Conservation (phyloP, 2,329 filamentous ascomycete species). For the Venturia pyrina region DNA sequence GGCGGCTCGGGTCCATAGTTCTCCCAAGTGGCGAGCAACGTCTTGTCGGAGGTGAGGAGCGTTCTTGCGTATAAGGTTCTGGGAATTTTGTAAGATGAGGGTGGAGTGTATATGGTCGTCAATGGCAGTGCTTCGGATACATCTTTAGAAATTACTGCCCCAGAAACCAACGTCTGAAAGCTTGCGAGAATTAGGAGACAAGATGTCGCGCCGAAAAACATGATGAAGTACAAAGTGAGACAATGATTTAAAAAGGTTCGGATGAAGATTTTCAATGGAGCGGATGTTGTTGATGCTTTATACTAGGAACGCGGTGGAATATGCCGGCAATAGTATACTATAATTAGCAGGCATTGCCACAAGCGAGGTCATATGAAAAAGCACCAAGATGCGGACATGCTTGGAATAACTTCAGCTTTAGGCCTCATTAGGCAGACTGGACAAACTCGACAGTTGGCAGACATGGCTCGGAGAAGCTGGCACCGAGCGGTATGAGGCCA, state of each 20-base stretch:
- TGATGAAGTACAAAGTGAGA: background rate
- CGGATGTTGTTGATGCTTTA: background rate
- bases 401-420: background rate
- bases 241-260: background rate
- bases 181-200: background rate
- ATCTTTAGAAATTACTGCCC: background rate
- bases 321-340: background rate
- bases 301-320: background rate
- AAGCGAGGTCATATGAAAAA: background rate
- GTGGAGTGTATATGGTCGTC: conserved; percentile 32
- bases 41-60: conserved; percentile 29
- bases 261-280: background rate
- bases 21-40: conserved; percentile 44
- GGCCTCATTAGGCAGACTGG: background rate
- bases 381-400: background rate
- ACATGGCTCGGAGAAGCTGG: background rate
- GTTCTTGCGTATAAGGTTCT: conserved; percentile 44
- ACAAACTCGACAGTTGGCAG: background rate
- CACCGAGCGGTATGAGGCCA: background rate
- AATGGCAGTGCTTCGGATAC: background rate
- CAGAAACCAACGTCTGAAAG: background rate
- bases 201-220: background rate
- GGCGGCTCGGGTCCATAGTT: conserved; percentile 40
- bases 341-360: background rate
- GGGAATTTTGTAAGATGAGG: conserved; percentile 34